These are phyloP conservation scores for Rossbeevera mucosa DNA, from an alignment of 768 basidiomycete species.

Conservation along the genomic window DNA sequence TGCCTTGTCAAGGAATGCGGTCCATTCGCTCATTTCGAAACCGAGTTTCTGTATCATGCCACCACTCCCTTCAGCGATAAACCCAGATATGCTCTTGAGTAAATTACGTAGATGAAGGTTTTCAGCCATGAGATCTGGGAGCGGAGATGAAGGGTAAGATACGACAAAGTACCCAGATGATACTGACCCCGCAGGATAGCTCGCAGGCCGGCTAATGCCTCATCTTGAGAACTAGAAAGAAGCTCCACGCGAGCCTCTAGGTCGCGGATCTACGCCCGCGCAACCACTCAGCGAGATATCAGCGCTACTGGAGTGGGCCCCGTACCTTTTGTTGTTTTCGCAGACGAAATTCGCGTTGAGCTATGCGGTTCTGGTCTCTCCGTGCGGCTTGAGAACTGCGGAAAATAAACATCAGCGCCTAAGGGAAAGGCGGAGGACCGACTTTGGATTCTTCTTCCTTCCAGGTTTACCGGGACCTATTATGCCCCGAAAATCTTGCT, in stretches of 20 bases:
- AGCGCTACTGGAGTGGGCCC: conserved; percentile 2
- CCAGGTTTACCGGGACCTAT: conserved; percentile 43
- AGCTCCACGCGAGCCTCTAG: conserved; percentile 94
- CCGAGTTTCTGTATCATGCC: conserved; percentile 75
- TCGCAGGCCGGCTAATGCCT: conserved; percentile 77
- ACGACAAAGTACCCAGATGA: not conserved
- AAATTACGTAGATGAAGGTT: conserved; percentile 80
- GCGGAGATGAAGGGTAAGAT: conserved; percentile 5
- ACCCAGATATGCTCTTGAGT: conserved; percentile 67
- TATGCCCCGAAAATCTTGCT: conserved; percentile 18
- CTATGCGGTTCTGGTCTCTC: conserved; percentile 87
- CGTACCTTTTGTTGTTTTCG: conserved; percentile 83
- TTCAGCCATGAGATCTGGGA: conserved; percentile 79
- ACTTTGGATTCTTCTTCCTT: conserved; percentile 90
- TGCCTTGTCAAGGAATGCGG: conserved; percentile 73
- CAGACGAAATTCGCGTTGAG: conserved; percentile 88
- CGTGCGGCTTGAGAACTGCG: conserved; percentile 80
- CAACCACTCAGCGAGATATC: conserved; percentile 2
- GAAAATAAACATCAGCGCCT: conserved; percentile 13
- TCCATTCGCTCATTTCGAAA: conserved; percentile 74
- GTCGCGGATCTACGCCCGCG: conserved; percentile 71
- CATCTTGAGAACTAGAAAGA: conserved; percentile 87
- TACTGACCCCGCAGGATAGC: conserved; percentile 70
- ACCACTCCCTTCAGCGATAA: conserved; percentile 85
- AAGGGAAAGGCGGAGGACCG: conserved; percentile 20